Evolutionary conservation across 805 yeast genomes (phyloP).

Genomic region (Wickerhamiella sergipiensis): DNA sequence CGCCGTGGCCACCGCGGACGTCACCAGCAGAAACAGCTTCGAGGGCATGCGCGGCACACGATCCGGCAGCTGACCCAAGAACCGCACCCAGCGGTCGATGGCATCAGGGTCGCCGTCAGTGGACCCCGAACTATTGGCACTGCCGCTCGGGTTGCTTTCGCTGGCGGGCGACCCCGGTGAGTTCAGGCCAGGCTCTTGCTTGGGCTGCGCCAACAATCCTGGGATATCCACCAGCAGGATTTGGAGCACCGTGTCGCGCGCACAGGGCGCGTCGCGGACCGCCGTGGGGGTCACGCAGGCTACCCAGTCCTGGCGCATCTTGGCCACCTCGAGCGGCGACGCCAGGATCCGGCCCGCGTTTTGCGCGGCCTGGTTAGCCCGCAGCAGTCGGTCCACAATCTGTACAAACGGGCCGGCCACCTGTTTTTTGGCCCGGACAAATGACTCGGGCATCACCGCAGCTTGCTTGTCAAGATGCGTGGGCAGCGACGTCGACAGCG

Average conservation of each 20-base stretch:
- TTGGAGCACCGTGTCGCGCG: slow-evolving; percentile 12
- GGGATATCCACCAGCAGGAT: slow-evolving; percentile 21
- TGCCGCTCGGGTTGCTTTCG: not conserved
- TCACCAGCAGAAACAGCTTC: slow-evolving; percentile 19
- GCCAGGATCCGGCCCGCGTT: slow-evolving; percentile 35
- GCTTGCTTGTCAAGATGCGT: slow-evolving; percentile 22
- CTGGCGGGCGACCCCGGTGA: not conserved
- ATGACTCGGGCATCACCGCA: slow-evolving; percentile 33
- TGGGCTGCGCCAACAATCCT: slow-evolving; percentile 11
- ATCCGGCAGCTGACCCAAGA: slow-evolving; percentile 31
- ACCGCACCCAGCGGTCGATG: slow-evolving; percentile 25
- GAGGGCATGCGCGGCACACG: slow-evolving; percentile 25
- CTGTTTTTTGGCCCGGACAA: slow-evolving; percentile 38
- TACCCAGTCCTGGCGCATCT: slow-evolving; percentile 49
- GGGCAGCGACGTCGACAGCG: slow-evolving; percentile 37
- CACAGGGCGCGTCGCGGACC: slow-evolving; percentile 40
- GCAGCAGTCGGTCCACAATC: slow-evolving; percentile 40
- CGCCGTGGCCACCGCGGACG: slow-evolving; percentile 23
- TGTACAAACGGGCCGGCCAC: slow-evolving; percentile 41
- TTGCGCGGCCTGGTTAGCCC: slow-evolving; percentile 40
- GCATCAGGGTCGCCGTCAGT: not conserved
- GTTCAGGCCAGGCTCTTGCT: not conserved
- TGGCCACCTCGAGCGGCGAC: slow-evolving; percentile 30
- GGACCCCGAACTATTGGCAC: not conserved
- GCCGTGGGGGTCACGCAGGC: slow-evolving; percentile 37